A percentile compares a stretch with the other conserved stretches of the same genome.
Conservation (phyloP, 208 protist species). For the Tetramitus jugosus region DNA sequence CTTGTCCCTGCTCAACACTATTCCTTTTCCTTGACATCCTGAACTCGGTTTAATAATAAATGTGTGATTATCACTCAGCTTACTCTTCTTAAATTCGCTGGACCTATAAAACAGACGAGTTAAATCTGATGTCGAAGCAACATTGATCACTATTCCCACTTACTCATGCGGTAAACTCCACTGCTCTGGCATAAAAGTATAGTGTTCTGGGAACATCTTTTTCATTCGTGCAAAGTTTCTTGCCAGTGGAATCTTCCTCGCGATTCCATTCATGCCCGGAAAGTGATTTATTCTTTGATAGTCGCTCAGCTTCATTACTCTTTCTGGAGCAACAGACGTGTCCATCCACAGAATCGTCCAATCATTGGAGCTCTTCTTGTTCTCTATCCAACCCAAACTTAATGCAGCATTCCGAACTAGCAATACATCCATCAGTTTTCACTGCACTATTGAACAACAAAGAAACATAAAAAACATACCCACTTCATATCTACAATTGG, state of each 20-base stretch:
- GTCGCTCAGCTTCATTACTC: constrained; percentile 66
- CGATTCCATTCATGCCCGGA: constrained; percentile 81
- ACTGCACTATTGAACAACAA: too few relatives aligned
- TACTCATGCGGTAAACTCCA: too few relatives aligned
- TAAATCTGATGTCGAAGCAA: too few relatives aligned
- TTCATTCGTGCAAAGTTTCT: constrained; percentile 72
- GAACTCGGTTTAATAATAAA: constrained; percentile 88
- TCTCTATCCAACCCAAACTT: not conserved
- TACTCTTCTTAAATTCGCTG: not conserved
- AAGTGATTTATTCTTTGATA: constrained; percentile 92
- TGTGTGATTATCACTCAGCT: constrained; percentile 50
- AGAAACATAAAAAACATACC: too few relatives aligned
- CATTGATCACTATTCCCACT: too few relatives aligned
- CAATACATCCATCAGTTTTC: too few relatives aligned
- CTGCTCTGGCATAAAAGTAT: constrained; percentile 72
- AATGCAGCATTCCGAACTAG: not conserved
- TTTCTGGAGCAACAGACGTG: constrained; percentile 68
- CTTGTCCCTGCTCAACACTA: constrained; percentile 72
- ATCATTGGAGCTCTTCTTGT: constrained; percentile 41
- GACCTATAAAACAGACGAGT: constrained; percentile 29
- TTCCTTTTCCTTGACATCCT: constrained; percentile 81
- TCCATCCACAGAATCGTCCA: constrained; percentile 89
- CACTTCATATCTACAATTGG: not conserved
- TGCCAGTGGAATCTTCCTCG: constrained; percentile 77
- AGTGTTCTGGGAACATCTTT: constrained; percentile 64